Conservation (phyloP, 225 moss, liverwort and hornwort genomes). For the Antitrichia curtipendula region DNA sequence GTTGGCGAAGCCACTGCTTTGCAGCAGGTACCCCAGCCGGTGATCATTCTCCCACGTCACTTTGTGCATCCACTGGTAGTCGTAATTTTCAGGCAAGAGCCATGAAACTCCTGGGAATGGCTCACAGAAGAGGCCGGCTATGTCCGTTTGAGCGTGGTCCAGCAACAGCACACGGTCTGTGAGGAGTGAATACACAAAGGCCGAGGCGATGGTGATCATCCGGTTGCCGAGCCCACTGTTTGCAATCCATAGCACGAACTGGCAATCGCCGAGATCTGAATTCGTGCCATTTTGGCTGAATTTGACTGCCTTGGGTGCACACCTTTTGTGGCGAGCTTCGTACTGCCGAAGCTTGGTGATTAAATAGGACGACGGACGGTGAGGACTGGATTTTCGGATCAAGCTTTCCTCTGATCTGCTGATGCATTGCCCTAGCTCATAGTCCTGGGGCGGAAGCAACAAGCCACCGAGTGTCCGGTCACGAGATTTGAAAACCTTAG, state of each 20-base stretch:
- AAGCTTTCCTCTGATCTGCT: constrained; percentile 20
- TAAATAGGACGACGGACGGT: constrained; percentile 12
- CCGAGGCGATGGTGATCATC: constrained; percentile 51
- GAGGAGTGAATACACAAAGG: constrained; percentile 60
- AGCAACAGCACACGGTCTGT: constrained; percentile 54
- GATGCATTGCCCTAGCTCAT: constrained; percentile 9
- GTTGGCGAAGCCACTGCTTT: constrained; percentile 7
- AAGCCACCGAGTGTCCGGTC: constrained; percentile 27
- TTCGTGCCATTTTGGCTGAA: constrained; percentile 15
- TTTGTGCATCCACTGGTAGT: constrained; percentile 32
- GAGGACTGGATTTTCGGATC: constrained; percentile 14
- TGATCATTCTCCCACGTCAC: constrained; percentile 45
- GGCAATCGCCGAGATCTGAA: constrained; percentile 17
- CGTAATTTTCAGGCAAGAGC: constrained; percentile 42
- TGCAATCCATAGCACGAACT: constrained; percentile 34
- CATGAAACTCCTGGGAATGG: constrained; percentile 60
- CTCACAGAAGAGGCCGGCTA: constrained; percentile 63
- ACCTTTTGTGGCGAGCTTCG: constrained; percentile 12
- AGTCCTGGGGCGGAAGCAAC: background rate
- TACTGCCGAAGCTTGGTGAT: constrained; percentile 30
- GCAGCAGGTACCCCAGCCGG: constrained; percentile 37
- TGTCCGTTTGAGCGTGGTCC: constrained; percentile 31
- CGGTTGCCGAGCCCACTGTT: constrained; percentile 80
- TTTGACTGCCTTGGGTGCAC: constrained; percentile 5
- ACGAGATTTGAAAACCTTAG: background rate